Conservation (phyloP, 2,329 filamentous ascomycete genomes). For the Ascochyta rabiei region DNA sequence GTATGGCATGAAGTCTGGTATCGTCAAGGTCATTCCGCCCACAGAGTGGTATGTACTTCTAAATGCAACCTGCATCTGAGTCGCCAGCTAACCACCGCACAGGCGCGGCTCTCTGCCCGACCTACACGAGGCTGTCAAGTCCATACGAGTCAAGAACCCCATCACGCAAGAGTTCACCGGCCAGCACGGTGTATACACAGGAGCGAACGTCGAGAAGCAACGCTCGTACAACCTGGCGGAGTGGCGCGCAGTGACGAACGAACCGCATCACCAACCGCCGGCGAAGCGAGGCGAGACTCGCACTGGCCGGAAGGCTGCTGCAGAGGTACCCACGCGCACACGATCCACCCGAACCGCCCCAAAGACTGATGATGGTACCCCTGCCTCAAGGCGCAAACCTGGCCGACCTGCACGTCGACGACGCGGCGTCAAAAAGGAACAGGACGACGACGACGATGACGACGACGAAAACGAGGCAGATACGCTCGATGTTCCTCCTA, state of each 20-base stretch:
- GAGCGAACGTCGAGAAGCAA: conserved; percentile 96
- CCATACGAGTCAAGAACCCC: conserved; percentile 91
- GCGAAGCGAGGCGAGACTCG: conserved; percentile 84
- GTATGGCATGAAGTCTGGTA: conserved; percentile 97
- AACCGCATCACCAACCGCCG: conserved; percentile 94
- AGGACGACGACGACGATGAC: conserved; percentile 43
- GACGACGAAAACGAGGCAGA: conserved; percentile 45
- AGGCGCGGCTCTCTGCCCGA: conserved; percentile 74
- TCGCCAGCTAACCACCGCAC: neutral
- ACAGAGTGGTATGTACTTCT: conserved; percentile 78
- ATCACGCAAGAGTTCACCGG: conserved; percentile 99
- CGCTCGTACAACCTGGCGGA: conserved; percentile 95
- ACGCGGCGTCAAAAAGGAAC: conserved; percentile 29
- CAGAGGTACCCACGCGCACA: conserved; percentile 39
- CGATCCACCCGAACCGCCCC: conserved; percentile 43
- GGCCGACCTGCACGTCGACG: conserved; percentile 52
- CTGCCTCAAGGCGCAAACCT: conserved; percentile 55
- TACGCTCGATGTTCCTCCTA: conserved; percentile 47
- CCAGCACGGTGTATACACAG: conserved; percentile 91
- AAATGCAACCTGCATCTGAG: neutral
- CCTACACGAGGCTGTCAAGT: conserved; percentile 85
- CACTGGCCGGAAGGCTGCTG: conserved; percentile 46
- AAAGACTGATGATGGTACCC: conserved; percentile 40
- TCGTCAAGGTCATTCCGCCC: conserved; percentile 94
- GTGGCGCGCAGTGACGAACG: conserved; percentile 91